Conservation (phyloP, 345 rosid genomes). For the Adansonia digitata region DNA sequence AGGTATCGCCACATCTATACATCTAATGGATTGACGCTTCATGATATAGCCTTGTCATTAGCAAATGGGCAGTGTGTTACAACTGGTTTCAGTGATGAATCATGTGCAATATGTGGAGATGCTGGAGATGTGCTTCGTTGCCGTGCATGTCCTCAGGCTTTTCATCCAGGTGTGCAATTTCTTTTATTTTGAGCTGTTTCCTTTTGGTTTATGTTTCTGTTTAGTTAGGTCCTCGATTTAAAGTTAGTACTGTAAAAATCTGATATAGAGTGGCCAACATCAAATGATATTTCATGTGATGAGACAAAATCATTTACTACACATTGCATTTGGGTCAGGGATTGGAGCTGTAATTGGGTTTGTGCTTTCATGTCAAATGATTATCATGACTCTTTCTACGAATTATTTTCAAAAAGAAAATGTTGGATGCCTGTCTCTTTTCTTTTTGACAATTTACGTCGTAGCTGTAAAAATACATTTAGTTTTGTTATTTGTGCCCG, state of each 20-base stretch:
- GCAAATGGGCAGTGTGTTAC: slow-evolving; percentile 73
- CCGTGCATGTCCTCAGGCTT: slow-evolving; percentile 81
- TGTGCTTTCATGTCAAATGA: neutral
- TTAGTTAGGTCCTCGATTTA: slow-evolving; percentile 3
- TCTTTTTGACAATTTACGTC: neutral
- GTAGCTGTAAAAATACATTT: neutral
- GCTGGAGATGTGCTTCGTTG: slow-evolving; percentile 77
- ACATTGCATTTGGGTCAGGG: neutral
- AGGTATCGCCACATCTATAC: slow-evolving; percentile 94
- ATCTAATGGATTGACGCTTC: slow-evolving; percentile 80
- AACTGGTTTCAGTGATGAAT: slow-evolving; percentile 74
- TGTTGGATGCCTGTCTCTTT: neutral
- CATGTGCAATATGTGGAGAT: slow-evolving; percentile 87
- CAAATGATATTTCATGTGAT: slow-evolving; percentile 8
- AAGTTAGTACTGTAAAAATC: slow-evolving; percentile 6
- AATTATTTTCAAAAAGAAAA: neutral
- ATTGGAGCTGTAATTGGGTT: neutral
- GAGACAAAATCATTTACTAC: neutral
- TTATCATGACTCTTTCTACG: neutral
- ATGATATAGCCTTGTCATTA: slow-evolving; percentile 85
- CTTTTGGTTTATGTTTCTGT: neutral
- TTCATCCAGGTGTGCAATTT: slow-evolving; percentile 60
- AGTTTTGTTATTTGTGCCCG: neutral
- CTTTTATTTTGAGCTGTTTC: slow-evolving; percentile 2
- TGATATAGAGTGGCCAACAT: neutral